Evolutionary conservation across 2,329 filamentous ascomycete genomes (phyloP), one percentile per base, ranked within the genome.

Genomic region (Sporothrix humicola): DNA sequence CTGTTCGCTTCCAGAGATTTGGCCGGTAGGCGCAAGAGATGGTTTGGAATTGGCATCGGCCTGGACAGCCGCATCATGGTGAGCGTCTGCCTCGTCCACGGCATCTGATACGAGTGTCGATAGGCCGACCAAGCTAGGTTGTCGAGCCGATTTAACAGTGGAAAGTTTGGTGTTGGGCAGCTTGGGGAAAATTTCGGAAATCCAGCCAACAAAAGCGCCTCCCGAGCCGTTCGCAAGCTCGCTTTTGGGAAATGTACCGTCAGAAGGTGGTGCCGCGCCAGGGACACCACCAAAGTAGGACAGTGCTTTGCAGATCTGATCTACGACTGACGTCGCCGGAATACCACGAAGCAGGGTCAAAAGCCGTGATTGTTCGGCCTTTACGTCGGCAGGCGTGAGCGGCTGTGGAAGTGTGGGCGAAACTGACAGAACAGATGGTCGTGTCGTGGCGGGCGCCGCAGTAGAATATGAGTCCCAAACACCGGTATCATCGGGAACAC

Each of bases 221-320:
- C 89, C 89, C 1, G 85, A 81, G 2, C 89, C 89, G 78, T 90
- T 90, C 13, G 83, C 83, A 65, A 85, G 83, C 10, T 84, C 85
- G 76, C 89, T 91, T 37, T 84, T 82, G 1, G 89, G 89, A 71
- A 90, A 91, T 1, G 80, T 81, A 17, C 82, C 84, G 75, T 86
- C 83, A 42, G 84, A 79, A 0, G 85, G 83, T n/a, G 86, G 84
- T 8, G 86, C 86, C 4, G 85, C 86, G 42, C 85, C 86, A 52
- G 88, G 87, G 63, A 88, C 84, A 37, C 89, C 88, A 8, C 89
- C 89, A 79, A 91, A 91, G 76, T 89, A 90, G n/a, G 87, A 85
- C 72, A 91, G 78, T 1, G 87, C 89, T 76, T 87, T 90, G 78
- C 88, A 90, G 48, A 91, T 82, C 77, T 90, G 88, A 74, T 91